These are phyloP conservation scores for Geotrichum australiense DNA, from an alignment of 1,139 yeast species.

Conservation along the genomic window DNA sequence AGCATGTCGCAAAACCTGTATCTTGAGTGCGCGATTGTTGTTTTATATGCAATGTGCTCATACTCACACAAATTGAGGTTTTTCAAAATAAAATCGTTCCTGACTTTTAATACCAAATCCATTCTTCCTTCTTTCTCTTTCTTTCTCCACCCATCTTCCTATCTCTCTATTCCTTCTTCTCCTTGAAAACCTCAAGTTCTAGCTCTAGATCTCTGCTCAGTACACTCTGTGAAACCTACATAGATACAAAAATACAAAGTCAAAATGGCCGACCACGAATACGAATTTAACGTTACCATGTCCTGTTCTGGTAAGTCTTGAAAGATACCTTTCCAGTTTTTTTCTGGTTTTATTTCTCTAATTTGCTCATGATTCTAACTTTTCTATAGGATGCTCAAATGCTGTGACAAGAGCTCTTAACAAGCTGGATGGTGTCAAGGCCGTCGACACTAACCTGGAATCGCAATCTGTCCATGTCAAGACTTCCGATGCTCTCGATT, in stretches of 20 bases:
- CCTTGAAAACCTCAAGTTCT: neutral
- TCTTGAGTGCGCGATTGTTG: too few relatives aligned
- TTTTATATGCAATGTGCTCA: too few relatives aligned
- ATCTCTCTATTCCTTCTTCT: slow-evolving; percentile 1
- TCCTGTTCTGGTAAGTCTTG: slow-evolving; percentile 51
- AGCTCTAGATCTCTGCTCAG: too few relatives aligned
- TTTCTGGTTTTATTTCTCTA: neutral
- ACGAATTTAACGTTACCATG: slow-evolving; percentile 75
- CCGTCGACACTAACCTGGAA: slow-evolving; percentile 65
- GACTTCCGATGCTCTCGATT: slow-evolving; percentile 48
- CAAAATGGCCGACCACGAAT: slow-evolving; percentile 47
- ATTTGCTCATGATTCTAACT: too few relatives aligned
- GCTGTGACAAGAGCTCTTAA: slow-evolving; percentile 78
- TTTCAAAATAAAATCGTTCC: too few relatives aligned
- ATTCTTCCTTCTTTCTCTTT: neutral
- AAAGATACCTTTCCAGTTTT: neutral
- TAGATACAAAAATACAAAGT: neutral
- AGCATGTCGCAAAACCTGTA: too few relatives aligned
- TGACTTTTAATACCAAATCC: neutral
- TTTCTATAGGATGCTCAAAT: slow-evolving; percentile 61
- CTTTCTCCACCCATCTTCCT: too few relatives aligned
- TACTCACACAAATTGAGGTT: too few relatives aligned
- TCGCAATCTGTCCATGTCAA: slow-evolving; percentile 76
- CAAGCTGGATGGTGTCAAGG: slow-evolving; percentile 65
- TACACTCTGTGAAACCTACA: too few relatives aligned